These are phyloP conservation scores for Berberis vulgaris DNA, from an alignment of 164 flowering plant species.

Conservation along the genomic window DNA sequence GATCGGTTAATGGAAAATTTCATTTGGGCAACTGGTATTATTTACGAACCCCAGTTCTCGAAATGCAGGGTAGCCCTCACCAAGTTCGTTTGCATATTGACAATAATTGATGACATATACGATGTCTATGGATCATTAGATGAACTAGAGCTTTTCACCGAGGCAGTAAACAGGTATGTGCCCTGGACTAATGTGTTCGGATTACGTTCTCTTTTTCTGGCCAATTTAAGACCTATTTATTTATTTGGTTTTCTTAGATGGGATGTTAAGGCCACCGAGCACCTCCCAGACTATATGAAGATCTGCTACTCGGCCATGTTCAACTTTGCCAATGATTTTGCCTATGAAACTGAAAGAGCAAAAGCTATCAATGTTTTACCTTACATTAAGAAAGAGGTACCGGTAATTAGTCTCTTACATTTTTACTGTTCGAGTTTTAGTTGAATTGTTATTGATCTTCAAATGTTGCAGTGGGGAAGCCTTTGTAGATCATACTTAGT, in stretches of 20 bases:
- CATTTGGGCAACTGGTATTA: slow-evolving; percentile 21
- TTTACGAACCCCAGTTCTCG: slow-evolving; percentile 9
- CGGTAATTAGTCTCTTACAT: neutral
- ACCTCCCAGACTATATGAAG: slow-evolving; percentile 27
- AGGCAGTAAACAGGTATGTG: slow-evolving; percentile 17
- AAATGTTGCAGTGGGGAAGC: slow-evolving; percentile 16
- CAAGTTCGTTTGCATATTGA: slow-evolving; percentile 10
- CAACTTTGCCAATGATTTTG: slow-evolving; percentile 15
- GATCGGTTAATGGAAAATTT: slow-evolving; percentile 26
- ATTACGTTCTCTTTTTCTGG: neutral
- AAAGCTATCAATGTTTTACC: slow-evolving; percentile 11
- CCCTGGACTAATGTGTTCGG: neutral
- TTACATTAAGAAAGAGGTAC: slow-evolving; percentile 22
- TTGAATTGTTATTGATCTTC: neutral
- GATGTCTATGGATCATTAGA: slow-evolving; percentile 28
- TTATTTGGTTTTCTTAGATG: slow-evolving; percentile 14
- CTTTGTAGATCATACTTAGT: slow-evolving; percentile 16
- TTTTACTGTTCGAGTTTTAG: neutral
- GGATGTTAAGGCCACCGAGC: slow-evolving; percentile 18
- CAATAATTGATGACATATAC: slow-evolving; percentile 22
- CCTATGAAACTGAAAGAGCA: slow-evolving; percentile 1
- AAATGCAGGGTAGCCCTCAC: slow-evolving; percentile 15
- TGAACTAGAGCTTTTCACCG: slow-evolving; percentile 23
- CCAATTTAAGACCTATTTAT: neutral
- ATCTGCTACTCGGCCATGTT: slow-evolving; percentile 17